Conservation (phyloP, 2,329 filamentous ascomycete genomes). For the Fusarium foetens region DNA sequence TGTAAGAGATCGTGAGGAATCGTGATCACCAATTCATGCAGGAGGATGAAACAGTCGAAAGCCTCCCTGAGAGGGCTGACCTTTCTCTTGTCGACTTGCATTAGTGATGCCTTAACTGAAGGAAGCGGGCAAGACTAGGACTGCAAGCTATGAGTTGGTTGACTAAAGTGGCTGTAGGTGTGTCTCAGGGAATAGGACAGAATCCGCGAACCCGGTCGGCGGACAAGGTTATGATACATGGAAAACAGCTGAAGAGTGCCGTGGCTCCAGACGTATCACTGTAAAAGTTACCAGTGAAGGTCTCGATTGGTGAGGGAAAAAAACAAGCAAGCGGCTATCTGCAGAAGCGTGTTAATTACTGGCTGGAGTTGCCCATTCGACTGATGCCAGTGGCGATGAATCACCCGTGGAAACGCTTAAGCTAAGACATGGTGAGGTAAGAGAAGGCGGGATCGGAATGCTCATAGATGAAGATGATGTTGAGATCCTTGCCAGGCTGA, state of each 20-base stretch:
- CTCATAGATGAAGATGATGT: conserved; percentile 3
- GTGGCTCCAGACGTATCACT: not conserved
- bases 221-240: not conserved
- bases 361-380: not conserved
- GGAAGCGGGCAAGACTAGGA: conserved; percentile 1
- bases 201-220: conserved; percentile 33
- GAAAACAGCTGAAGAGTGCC: not conserved
- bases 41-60: conserved; percentile 15
- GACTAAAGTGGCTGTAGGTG: conserved; percentile 17
- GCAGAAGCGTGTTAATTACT: not conserved
- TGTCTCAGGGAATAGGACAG: conserved; percentile 22
- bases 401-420: conserved; percentile 5
- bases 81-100: conserved; percentile 10
- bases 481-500: not conserved
- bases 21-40: conserved; percentile 9
- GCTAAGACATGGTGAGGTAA: conserved; percentile 14
- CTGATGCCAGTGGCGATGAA: not conserved
- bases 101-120: conserved; percentile 6
- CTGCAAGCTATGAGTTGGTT: not conserved
- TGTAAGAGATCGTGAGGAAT: conserved; percentile 7
- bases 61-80: not conserved
- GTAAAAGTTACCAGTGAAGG: not conserved
- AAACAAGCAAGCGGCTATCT: not conserved
- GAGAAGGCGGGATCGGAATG: conserved; percentile 23
- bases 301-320: not conserved